Evolutionary conservation across 371 early-diverging fungal species (phyloP).

Genomic region (Mucor plumbeus): DNA sequence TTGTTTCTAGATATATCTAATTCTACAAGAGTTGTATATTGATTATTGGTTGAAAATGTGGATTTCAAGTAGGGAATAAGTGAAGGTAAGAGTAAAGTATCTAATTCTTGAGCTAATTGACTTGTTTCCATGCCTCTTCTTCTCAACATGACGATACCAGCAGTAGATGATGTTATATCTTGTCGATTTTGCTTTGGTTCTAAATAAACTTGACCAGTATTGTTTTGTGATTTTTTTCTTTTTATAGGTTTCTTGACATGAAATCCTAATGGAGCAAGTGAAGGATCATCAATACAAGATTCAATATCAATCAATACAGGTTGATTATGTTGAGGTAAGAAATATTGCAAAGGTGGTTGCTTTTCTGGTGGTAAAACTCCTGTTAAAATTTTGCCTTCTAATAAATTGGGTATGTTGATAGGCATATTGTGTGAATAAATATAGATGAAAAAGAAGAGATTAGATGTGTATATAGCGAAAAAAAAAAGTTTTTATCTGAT

Average conservation of each 20-base stretch:
- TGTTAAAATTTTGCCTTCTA: conserved; percentile 43
- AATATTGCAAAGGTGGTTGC: conserved; percentile 28
- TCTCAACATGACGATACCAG: conserved; percentile 52
- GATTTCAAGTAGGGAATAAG: conserved; percentile 36
- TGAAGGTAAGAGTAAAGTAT: conserved; percentile 40
- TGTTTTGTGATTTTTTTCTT: conserved; percentile 10
- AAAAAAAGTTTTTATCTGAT: conserved; percentile 17
- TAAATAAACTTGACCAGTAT: conserved; percentile 26
- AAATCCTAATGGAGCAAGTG: conserved; percentile 60
- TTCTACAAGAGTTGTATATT: conserved; percentile 50
- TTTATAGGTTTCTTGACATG: conserved; percentile 38
- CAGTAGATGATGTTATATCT: conserved; percentile 13
- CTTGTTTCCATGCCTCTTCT: conserved; percentile 47
- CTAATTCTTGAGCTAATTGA: conserved; percentile 46
- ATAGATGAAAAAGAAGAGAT: conserved; percentile 6
- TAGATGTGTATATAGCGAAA: neutral
- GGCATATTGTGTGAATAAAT: conserved; percentile 8
- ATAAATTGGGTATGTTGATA: conserved; percentile 23
- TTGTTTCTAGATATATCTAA: conserved; percentile 66
- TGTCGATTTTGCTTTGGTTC: conserved; percentile 4
- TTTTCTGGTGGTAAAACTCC: conserved; percentile 46
- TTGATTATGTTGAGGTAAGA: conserved; percentile 24
- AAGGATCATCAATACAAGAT: conserved; percentile 64
- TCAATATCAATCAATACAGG: conserved; percentile 58
- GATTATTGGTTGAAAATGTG: neutral